Conservation (phyloP, 345 rosid genomes). For the Brassica rapa region DNA sequence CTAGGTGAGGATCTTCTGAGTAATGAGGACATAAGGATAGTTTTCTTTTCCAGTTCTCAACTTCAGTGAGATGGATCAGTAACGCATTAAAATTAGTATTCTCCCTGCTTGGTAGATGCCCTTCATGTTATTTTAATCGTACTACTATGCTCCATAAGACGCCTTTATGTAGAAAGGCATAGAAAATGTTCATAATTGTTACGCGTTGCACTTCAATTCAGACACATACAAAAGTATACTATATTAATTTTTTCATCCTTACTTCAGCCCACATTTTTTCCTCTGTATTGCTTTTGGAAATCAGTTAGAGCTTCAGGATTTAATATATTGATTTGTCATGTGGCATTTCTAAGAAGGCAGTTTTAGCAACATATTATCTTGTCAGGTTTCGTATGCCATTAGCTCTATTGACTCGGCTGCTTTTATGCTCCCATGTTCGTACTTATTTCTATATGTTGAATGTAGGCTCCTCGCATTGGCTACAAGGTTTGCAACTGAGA, state of each 20-base stretch:
- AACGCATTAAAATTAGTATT: constrained; percentile 7
- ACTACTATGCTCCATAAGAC: constrained; percentile 9
- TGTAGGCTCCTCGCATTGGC: constrained; percentile 84
- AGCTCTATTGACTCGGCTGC: constrained; percentile 18
- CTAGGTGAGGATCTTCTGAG: constrained; percentile 57
- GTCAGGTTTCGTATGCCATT: constrained; percentile 13
- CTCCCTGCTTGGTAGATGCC: constrained; percentile 16
- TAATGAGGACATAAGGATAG: constrained; percentile 25
- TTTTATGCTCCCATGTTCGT: constrained; percentile 28
- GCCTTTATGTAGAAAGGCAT: constrained; percentile 3
- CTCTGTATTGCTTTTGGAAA: constrained; percentile 10
- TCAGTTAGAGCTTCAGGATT: constrained; percentile 19
- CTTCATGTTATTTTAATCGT: constrained; percentile 6
- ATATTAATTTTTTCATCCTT: too few species aligned
- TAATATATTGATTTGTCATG: constrained; percentile 20
- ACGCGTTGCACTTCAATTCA: constrained; percentile 10
- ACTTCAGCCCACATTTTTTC: constrained; percentile 2
- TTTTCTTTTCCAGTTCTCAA: constrained; percentile 19
- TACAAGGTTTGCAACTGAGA: constrained; percentile 75
- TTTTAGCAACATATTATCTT: constrained; percentile 21
- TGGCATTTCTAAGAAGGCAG: constrained; percentile 11
- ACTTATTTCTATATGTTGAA: constrained; percentile 35
- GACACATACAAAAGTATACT: constrained; percentile 12
- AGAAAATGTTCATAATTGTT: not conserved
- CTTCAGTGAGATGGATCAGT: constrained; percentile 13